Base-by-base conservation (phyloP, 306 rosid species). In the Albizia julibrissin region DNA sequence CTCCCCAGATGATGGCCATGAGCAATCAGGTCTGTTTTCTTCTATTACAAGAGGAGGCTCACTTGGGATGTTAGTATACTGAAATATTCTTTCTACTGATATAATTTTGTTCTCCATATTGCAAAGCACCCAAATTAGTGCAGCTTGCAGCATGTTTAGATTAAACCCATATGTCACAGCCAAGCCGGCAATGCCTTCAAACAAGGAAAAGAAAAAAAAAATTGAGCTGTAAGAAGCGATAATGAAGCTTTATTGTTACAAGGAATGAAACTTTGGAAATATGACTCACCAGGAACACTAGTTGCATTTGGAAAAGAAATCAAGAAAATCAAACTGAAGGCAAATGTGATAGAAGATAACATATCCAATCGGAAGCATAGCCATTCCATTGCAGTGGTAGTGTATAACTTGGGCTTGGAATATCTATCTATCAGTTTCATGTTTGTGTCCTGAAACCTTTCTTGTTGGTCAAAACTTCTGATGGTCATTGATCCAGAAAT, bases 1-100 rank as follows among this genome's bases (percentile, higher is more conserved):
- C 86, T 91, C 90, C 80, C 98, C 97, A 34, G 21, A 84, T 1
- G 87, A 83, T 52, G 98, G 97, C 97, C 97, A 94, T 56, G 87
- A 87, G 70, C 0, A 9, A 89, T 88, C 89, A 2, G 90, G 98
- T 39, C 69, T 88, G 21, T 84, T 89, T 39, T 90, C 91, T 82
- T 91, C 86, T 4, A 85, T 78, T 0, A 90, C 87, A 62, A 92
- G 87, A 50, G 95, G 94, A 79, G 98, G 95, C 86, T 94, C 98
- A 79, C 91, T 90, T 21, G 93, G 89, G 34, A 90, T 79, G 18
- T 72, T 74, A 61, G 97, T 84, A 82, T 94, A 92, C 65, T 94
- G 98, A 84, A 92, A 79, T 73, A 94, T 84, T 86, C 96, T 90
- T 85, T 94, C 98, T 5, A 92, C 97, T 6, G 98, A 92, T 90